Percentiles rank a stretch among this genome's conserved stretches.
Conservation (phyloP, 2,329 filamentous ascomycete species). For the Chrysosporium keratinophilum region DNA sequence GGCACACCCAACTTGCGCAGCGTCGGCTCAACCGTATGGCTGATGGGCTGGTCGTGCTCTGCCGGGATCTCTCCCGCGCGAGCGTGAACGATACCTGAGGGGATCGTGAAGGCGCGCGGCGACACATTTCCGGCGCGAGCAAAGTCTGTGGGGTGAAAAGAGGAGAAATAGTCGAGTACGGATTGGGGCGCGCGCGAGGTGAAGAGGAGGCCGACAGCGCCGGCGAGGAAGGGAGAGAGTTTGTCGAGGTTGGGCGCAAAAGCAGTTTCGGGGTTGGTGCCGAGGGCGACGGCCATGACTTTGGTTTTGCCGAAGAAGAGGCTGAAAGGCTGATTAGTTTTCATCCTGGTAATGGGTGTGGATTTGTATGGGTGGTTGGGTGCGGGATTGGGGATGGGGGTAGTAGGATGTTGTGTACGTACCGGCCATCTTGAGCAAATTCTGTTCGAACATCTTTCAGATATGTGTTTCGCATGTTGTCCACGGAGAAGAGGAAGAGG, state of each 20-base stretch:
- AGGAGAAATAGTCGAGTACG: constrained; percentile 62
- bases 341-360: background rate
- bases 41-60: constrained; percentile 75
- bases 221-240: constrained; percentile 59
- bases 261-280: constrained; percentile 65
- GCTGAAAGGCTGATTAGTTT: constrained; percentile 38
- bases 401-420: constrained; percentile 42
- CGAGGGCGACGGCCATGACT: constrained; percentile 93
- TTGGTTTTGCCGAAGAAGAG: constrained; percentile 99
- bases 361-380: background rate
- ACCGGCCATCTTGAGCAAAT: constrained; percentile 56
- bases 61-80: constrained; percentile 65
- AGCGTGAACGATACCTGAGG: constrained; percentile 70
- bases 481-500: constrained; percentile 85
- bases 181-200: constrained; percentile 62
- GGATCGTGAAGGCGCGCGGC: constrained; percentile 65
- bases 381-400: constrained; percentile 16
- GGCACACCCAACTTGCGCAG: constrained; percentile 82
- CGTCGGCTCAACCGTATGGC: constrained; percentile 82
- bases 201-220: constrained; percentile 82
- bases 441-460: constrained; percentile 82
- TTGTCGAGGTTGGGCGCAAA: constrained; percentile 65
- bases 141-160: constrained; percentile 70
- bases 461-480: constrained; percentile 97
- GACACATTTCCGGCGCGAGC: constrained; percentile 75